These are phyloP conservation scores for Ananas comosus DNA, from an alignment of 176 grass and related monocot genomes.

Conservation along the genomic window DNA sequence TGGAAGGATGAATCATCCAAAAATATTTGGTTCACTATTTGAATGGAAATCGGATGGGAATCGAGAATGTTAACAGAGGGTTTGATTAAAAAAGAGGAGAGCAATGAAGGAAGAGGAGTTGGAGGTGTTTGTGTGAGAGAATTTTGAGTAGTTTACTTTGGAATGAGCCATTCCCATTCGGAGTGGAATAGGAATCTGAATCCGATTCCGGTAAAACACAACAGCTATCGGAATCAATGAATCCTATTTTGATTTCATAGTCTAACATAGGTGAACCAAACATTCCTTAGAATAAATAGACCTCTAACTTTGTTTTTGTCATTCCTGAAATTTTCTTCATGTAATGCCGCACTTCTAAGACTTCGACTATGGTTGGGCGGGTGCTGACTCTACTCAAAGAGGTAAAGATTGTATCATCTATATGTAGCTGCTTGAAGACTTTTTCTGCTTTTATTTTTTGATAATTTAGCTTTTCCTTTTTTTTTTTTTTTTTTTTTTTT, in stretches of 20 bases:
- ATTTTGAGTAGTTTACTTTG: no score
- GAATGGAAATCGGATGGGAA: not conserved
- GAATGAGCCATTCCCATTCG: no score
- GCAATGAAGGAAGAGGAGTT: no score
- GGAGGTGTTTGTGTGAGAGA: no score
- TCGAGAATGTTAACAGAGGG: no score
- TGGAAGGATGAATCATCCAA: not conserved
- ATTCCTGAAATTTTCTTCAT: conserved; percentile 10
- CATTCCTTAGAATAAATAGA: not conserved
- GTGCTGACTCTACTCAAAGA: conserved; percentile 84
- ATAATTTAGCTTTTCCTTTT: not conserved
- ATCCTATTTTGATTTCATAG: no score
- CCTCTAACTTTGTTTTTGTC: not conserved
- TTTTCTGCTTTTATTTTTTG: conserved; percentile 19
- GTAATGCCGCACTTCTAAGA: conserved; percentile 41
- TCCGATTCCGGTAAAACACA: no score
- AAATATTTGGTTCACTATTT: not conserved
- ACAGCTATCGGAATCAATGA: no score
- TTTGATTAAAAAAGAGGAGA: no score
- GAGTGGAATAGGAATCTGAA: no score
- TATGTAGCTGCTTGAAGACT: conserved; percentile 15
- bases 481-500: not conserved
- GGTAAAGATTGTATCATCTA: conserved; percentile 37
- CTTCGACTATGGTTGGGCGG: conserved; percentile 91
- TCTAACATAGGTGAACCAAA: not conserved